These are phyloP conservation scores for Mycena pura DNA, from an alignment of 768 basidiomycete species.

Conservation along the genomic window DNA sequence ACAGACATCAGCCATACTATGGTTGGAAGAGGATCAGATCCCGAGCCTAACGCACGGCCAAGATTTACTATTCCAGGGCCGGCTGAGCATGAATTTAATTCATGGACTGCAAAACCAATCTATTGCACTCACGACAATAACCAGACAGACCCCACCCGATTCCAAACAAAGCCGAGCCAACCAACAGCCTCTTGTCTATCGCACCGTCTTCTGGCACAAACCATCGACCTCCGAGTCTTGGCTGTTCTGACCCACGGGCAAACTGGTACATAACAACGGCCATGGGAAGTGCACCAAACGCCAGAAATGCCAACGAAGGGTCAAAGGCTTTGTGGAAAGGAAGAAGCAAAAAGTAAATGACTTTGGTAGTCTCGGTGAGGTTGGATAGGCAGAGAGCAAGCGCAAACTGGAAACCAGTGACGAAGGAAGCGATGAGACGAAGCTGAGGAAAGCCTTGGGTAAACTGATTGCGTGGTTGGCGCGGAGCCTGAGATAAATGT, in stretches of 20 bases:
- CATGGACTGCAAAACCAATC: background rate
- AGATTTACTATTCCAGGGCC: constrained; percentile 70
- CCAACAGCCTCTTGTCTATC: constrained; percentile 54
- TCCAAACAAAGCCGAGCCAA: constrained; percentile 64
- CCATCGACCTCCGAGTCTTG: constrained; percentile 54
- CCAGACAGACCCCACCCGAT: constrained; percentile 68
- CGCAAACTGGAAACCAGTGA: constrained; percentile 57
- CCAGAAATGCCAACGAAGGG: constrained; percentile 60
- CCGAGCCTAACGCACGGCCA: constrained; percentile 52
- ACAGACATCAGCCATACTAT: constrained; percentile 51
- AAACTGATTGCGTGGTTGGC: background rate
- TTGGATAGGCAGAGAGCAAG: constrained; percentile 61
- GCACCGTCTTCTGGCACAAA: constrained; percentile 45
- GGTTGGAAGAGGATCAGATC: constrained; percentile 39
- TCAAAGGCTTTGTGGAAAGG: constrained; percentile 60
- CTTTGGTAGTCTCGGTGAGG: constrained; percentile 54
- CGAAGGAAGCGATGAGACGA: constrained; percentile 48
- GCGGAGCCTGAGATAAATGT: constrained; percentile 11
- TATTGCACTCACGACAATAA: constrained; percentile 59
- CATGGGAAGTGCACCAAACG: constrained; percentile 57
- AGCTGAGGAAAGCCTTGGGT: constrained; percentile 21
- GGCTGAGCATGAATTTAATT: constrained; percentile 50
- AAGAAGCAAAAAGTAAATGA: constrained; percentile 59
- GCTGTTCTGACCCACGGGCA: constrained; percentile 44
- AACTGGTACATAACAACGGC: constrained; percentile 51